Evolutionary conservation across 2,329 filamentous ascomycete species (phyloP).

Genomic region (Tolypocladium nubicola): DNA sequence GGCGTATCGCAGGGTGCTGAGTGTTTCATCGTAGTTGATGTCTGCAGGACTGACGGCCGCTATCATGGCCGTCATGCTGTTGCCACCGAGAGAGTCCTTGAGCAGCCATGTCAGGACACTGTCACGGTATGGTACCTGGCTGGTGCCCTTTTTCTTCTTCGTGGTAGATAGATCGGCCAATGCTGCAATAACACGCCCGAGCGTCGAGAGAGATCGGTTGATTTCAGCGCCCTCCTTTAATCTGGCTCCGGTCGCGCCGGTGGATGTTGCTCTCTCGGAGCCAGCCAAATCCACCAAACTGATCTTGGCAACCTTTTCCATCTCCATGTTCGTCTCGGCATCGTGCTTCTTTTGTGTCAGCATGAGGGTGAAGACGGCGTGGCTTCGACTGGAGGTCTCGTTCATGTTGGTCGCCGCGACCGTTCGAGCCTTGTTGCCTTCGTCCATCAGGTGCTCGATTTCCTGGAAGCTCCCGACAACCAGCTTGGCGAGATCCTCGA

Average conservation of each 20-base stretch:
- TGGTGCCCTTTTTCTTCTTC: constrained; percentile 67
- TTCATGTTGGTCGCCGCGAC: constrained; percentile 99
- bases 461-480: constrained; percentile 89
- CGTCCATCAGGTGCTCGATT: constrained; percentile 97
- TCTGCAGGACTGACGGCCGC: constrained; percentile 96
- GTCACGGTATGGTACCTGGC: constrained; percentile 89
- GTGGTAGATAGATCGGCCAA: constrained; percentile 81
- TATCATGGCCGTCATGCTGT: constrained; percentile 99
- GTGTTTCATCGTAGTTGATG: constrained; percentile 97
- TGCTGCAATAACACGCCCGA: constrained; percentile 94
- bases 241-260: constrained; percentile 87
- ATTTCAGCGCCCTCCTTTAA: constrained; percentile 98
- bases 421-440: constrained; percentile 96
- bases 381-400: constrained; percentile 95
- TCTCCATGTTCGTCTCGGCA: constrained; percentile 87
- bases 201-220: constrained; percentile 89
- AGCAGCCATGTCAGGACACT: constrained; percentile 92
- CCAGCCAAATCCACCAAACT: constrained; percentile 95
- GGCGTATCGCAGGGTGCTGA: constrained; percentile 90
- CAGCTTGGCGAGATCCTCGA: constrained; percentile 93
- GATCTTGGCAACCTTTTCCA: constrained; percentile 96
- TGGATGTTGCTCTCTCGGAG: constrained; percentile 94
- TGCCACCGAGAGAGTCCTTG: constrained; percentile 93
- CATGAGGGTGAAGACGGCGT: constrained; percentile 95
- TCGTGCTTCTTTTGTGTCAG: constrained; percentile 91